Evolutionary conservation across 2,329 filamentous ascomycete species (phyloP).

Genomic region (Neopestalotiopsis sp.): DNA sequence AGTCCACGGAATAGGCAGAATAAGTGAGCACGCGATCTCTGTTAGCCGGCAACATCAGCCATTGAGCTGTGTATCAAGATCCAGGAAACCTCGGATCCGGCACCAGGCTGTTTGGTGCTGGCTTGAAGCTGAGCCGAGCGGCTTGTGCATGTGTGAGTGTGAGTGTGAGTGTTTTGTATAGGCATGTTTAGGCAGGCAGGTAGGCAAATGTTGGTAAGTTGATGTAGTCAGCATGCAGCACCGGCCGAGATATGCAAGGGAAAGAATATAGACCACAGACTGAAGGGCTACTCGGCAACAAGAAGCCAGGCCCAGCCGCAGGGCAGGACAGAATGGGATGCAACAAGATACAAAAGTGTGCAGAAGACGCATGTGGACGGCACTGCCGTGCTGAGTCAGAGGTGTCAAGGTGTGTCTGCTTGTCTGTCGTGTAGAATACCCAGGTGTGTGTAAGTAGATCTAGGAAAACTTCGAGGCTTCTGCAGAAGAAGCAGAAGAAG

Average conservation of each 20-base stretch:
- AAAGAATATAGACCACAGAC: background rate
- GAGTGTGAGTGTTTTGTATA: background rate
- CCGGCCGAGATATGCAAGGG: constrained; percentile 9
- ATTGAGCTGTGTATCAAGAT: background rate
- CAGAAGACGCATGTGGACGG: background rate
- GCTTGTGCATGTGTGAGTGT: background rate
- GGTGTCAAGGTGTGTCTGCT: background rate
- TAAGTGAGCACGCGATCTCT: constrained; percentile 5
- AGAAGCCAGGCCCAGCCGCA: background rate
- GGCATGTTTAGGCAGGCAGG: background rate
- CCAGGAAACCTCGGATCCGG: background rate
- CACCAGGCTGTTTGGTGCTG: background rate
- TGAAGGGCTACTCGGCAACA: background rate
- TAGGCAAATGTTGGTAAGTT: background rate
- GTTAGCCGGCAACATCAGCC: background rate
- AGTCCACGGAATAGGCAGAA: background rate
- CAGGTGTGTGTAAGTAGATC: too few relatives aligned
- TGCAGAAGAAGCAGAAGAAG: background rate
- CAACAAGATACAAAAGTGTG: background rate
- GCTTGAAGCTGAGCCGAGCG: background rate
- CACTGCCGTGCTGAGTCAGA: constrained; percentile 11
- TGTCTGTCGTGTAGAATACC: background rate
- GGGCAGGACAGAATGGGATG: background rate
- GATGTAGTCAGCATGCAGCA: constrained; percentile 1
- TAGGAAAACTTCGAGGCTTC: background rate